phyloP scores from a whole-genome alignment of 495 filamentous ascomycete genomes.

The Tuber microsphaerosporum region DNA sequence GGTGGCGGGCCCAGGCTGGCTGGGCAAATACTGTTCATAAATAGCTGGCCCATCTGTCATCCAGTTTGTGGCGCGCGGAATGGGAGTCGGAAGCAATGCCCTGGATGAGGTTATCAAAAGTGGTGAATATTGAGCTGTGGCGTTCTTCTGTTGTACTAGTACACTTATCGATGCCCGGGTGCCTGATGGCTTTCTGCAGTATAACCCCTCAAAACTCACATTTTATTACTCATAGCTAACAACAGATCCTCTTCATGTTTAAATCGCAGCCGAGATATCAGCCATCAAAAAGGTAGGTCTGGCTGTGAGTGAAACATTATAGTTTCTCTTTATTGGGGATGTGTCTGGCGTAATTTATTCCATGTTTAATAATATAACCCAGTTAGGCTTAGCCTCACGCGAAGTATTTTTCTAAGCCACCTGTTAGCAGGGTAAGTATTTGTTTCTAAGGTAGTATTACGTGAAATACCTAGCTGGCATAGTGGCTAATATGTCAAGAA shows the following conservation, averaged over 20 bases:
- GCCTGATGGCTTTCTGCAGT: not conserved
- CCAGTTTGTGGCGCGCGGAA: fast-evolving
- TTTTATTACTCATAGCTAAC: too few relatives aligned
- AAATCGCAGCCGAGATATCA: not conserved
- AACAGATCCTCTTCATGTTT: too few relatives aligned
- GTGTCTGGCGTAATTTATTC: too few relatives aligned
- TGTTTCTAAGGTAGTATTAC: too few relatives aligned
- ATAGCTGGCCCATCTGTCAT: not conserved
- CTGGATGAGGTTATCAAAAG: not conserved
- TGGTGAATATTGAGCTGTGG: not conserved
- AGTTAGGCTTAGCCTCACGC: too few relatives aligned
- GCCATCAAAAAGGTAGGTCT: not conserved
- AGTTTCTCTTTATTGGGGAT: too few relatives aligned
- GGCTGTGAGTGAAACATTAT: not conserved
- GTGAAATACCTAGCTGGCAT: too few relatives aligned
- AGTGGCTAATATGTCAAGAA: too few relatives aligned
- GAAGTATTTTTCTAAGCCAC: too few relatives aligned
- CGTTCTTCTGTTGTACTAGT: not conserved
- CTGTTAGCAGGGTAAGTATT: too few relatives aligned
- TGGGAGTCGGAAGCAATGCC: not conserved
- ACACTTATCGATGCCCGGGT: not conserved
- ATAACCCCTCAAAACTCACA: not conserved
- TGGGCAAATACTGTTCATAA: not conserved
- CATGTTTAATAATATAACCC: too few relatives aligned
- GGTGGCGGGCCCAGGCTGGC: not conserved